phyloP scores from a whole-genome alignment of 768 basidiomycete genomes.

The Leucocoprinus birnbaumii region DNA sequence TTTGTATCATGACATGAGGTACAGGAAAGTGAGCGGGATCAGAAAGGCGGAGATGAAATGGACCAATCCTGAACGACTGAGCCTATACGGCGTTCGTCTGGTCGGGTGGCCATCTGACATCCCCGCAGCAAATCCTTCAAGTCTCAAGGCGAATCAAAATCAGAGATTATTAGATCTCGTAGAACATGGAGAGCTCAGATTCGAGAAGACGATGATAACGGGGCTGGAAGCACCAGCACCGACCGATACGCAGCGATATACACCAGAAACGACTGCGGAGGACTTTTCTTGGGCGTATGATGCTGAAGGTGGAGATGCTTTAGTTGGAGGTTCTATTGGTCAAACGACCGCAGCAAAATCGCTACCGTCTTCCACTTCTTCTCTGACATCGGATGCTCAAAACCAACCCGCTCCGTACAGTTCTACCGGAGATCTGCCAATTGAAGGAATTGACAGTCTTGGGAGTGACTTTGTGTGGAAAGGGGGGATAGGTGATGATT shows the following conservation, averaged over 20 bases:
- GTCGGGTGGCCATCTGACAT: conserved; percentile 63
- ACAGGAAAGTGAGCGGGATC: conserved; percentile 52
- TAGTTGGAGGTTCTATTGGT: neutral
- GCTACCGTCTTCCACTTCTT: neutral
- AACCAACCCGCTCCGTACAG: neutral
- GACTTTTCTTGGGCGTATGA: conserved; percentile 46
- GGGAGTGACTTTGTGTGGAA: conserved; percentile 1
- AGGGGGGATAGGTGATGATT: neutral
- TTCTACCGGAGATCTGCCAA: neutral
- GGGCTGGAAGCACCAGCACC: conserved; percentile 5
- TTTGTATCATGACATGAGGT: neutral
- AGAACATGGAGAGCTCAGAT: conserved; percentile 43
- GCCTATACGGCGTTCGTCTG: conserved; percentile 54
- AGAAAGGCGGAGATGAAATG: conserved; percentile 76
- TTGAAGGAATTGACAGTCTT: neutral
- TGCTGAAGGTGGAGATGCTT: conserved; percentile 20
- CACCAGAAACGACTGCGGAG: conserved; percentile 19
- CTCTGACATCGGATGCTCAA: neutral
- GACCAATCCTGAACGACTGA: conserved; percentile 60
- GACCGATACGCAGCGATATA: conserved; percentile 8
- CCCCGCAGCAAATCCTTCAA: conserved; percentile 61
- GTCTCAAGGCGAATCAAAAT: conserved; percentile 53
- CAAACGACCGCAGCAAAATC: neutral
- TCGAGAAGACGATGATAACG: conserved; percentile 30
- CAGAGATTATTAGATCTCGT: conserved; percentile 48